Base-by-base conservation (phyloP, 345 rosid species). In the Erysimum cheiranthoides region DNA sequence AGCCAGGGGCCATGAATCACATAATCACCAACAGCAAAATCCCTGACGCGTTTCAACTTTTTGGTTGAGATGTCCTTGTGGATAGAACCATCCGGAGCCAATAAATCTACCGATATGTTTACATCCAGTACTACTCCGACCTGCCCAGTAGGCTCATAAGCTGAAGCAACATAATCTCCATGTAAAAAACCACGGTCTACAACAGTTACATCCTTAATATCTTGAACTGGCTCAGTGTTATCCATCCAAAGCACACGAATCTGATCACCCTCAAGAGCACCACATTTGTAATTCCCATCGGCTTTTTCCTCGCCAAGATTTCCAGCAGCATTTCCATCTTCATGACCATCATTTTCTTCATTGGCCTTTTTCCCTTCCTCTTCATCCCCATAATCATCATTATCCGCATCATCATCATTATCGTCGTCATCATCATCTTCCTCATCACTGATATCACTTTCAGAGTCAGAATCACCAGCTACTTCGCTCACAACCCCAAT, bases 1-100 rank as follows among this genome's bases (percentile, higher is more conserved):
- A 95, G 74, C 98, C 99, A 95, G 9, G 99, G 94, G 40, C 96
- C 96, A 75, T 83, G 84, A 75, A 92, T 90, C 73, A 93, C 96
- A 83, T 87, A 87, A 82, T 95, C 99, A 56, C 98, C 99, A 67
- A 85, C 83, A 59, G 86, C 72, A 58, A 96, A 89, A 74, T 88
- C 98, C 81, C 94, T 89, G 56, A 96, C 96, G 2, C 99, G 99
- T 74, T 75, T 85, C 88, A 96, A 75, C 46, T 87, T 76, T 82
- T 78, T 91, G 47, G 94, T 78, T 60, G 97, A 85, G 32, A 89
- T 70, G 76, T 86, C 89, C 73, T 85, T 84, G 78, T 81, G 56
- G 56, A 73, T 73, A 51, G 95, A 87, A 54, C 96, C 97, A 80
- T 88, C 84, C 31, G 84, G 83, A 80, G 89, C 86, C 68, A 86